Evolutionary conservation across 768 basidiomycete genomes (phyloP), one percentile per base, ranked within the genome.

Genomic region (Candolleomyces aberdarensis): DNA sequence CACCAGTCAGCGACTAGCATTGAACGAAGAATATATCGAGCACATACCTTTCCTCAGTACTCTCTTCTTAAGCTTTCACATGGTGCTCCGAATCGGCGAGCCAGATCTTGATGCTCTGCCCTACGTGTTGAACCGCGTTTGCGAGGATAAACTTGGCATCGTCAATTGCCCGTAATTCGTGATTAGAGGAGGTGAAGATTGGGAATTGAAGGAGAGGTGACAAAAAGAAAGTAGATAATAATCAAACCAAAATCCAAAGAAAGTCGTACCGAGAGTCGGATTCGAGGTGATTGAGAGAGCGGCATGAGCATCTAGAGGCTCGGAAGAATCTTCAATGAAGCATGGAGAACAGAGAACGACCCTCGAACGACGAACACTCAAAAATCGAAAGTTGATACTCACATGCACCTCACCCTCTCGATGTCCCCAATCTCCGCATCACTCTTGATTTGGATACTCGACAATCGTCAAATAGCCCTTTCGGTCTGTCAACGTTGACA

Each of bases 361-460:
- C 26, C 26, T 26, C 26, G 26, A 26, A 3, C 26, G 26, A 26
- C 26, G 26, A 26, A 26, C 26, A 26, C 26, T 26, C 3, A 3
- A 26, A n/a, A n/a, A n/a, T n/a, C n/a, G n/a, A n/a, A n/a, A 26
- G 2, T 29, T 49, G 48, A 56, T 20, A 76, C 90, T 65, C 68
- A 95, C 94, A 73, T 99, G 96, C 50, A 99, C 22, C 97, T 84
- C 0, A 96, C 97, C 47, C 95, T 89, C 72, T 99, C 98, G 72
- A 98, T 98, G 72, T 98, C 97, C 31, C 96, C 96, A 67, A 99
- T 99, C 76, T 98, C 96, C 2, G 94, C 94, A 61, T 94, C 92
- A 0, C 89, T 89, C 71, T 98, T 98, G 61, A 95, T 76, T n/a
- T 52, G 95, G 92, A 62, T 88, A 93, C 66, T 98, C 90, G 57